Conservation (phyloP, 2,329 filamentous ascomycete genomes). For the Aschersonia sp. region DNA sequence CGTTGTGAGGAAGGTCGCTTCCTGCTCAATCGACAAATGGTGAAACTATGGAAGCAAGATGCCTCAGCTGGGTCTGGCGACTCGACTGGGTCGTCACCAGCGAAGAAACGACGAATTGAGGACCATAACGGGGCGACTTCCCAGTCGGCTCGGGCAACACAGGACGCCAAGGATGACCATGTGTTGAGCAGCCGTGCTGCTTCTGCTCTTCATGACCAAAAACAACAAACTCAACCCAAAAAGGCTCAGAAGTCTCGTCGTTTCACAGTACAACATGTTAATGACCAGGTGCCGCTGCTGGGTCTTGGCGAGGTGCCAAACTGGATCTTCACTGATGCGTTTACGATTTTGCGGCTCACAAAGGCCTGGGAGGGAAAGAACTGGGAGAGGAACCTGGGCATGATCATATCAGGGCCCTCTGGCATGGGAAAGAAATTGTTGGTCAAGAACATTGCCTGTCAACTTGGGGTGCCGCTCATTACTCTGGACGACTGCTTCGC, state of each 20-base stretch:
- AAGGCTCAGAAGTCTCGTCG: slow-evolving; percentile 12
- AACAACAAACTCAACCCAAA: slow-evolving; percentile 14
- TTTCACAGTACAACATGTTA: slow-evolving; percentile 14
- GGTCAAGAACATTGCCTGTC: slow-evolving; percentile 57
- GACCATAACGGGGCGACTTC: slow-evolving; percentile 4
- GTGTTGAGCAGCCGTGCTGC: background rate
- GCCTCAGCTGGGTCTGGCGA: slow-evolving; percentile 4
- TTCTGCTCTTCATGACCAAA: slow-evolving; percentile 1
- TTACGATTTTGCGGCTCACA: slow-evolving; percentile 8
- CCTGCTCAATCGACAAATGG: slow-evolving; percentile 26
- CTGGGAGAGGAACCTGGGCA: slow-evolving; percentile 27
- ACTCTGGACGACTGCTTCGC: slow-evolving; percentile 25
- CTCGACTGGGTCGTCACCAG: slow-evolving; percentile 9
- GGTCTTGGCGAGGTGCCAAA: slow-evolving; percentile 12
- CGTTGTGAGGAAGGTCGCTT: slow-evolving; percentile 17
- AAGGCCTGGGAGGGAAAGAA: slow-evolving; percentile 6
- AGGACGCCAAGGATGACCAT: background rate
- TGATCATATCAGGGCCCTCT: slow-evolving; percentile 64
- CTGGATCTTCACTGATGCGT: slow-evolving; percentile 7
- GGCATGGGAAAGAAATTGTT: slow-evolving; percentile 73
- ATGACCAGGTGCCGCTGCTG: slow-evolving; percentile 11
- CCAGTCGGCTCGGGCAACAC: slow-evolving; percentile 4
- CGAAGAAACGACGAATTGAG: slow-evolving; percentile 19
- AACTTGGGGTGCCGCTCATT: slow-evolving; percentile 59
- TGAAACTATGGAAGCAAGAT: slow-evolving; percentile 21